Evolutionary conservation across 768 basidiomycete species (phyloP).

Genomic region (Auricularia auricula-judae): DNA sequence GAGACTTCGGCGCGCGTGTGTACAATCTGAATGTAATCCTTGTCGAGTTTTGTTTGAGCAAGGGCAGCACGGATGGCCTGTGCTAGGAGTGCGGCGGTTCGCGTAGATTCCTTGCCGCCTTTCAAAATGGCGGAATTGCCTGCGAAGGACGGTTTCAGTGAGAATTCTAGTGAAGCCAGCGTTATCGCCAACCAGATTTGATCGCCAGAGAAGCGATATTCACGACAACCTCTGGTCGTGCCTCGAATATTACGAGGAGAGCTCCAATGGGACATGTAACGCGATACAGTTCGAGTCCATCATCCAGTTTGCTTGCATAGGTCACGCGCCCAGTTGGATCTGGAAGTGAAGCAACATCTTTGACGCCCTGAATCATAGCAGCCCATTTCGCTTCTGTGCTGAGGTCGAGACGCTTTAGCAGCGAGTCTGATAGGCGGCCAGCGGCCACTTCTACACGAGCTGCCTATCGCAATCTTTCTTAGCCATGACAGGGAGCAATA

Average conservation of each 20-base stretch:
- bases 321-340: conserved; percentile 81
- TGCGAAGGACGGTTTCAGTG: conserved; percentile 19
- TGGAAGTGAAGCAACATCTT: conserved; percentile 74
- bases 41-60: conserved; percentile 57
- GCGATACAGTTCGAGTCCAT: conserved; percentile 78
- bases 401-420: conserved; percentile 82
- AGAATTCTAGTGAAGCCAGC: too few relatives aligned
- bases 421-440: conserved; percentile 71
- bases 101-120: conserved; percentile 89
- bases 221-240: conserved; percentile 93
- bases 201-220: conserved; percentile 95
- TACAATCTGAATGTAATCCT: conserved; percentile 80
- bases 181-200: conserved; percentile 66
- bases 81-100: conserved; percentile 68
- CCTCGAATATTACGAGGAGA: conserved; percentile 92
- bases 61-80: conserved; percentile 72
- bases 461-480: conserved; percentile 32
- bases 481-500: background rate
- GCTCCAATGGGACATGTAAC: conserved; percentile 97
- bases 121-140: conserved; percentile 97
- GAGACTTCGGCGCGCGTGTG: conserved; percentile 89
- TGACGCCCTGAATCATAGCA: conserved; percentile 82
- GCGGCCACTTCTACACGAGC: conserved; percentile 69
- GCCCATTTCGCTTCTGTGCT: conserved; percentile 80
- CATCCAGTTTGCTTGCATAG: conserved; percentile 85